Base-by-base conservation (phyloP, 2,329 filamentous ascomycete genomes). In the Xylaria sp. region DNA sequence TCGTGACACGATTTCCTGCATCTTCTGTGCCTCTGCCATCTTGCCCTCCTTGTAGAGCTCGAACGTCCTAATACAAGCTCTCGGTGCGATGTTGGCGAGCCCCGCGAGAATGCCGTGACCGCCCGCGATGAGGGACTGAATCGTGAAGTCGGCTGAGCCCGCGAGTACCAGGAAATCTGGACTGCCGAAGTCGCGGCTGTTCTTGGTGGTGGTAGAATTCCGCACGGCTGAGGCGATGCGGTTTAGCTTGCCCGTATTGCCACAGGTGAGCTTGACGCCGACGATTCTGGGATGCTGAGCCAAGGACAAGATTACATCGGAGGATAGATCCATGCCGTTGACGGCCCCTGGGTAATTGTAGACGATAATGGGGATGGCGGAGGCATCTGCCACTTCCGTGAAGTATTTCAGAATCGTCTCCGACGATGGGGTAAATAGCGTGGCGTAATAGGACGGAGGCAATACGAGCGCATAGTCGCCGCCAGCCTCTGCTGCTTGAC, bases 391-490 rank as follows among this genome's bases (percentile, higher is more conserved):
- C 20, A 92, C 90, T 43, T 87, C 83, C 43, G 81, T 83, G 84
- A 93, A 94, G 80, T 89, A 93, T 31, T 87, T 84, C 57, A 88
- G 78, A 63, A 94, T 83, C 18, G 90, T 89, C 59, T 90, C 81
- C 1, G 86, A 86, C 8, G 87, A 84, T 12, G 87, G 85, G 31
- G 85, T 88, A 77, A 93, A 90, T 25, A 93, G 83, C 3, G 86
- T 78, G 65, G 90, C 88, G 82, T 94, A 94, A 83, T 94, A 95
- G 60, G 88, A 89, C 3, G 92, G 92, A 12, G 92, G 91, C 33
- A 95, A 85, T 3, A 94, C 87, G 65, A 96, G 85, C 7, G 91
- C 91, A 74, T 91, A 93, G 80, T 94, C 91, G 72, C 90, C 92
- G 64, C 92, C 93, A 46, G 88, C 85, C 36, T 86, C 84, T 73